Evolutionary conservation across 2,329 filamentous ascomycete species (phyloP), one percentile per base, ranked within the genome.

Genomic region (Aureobasidium namibiae): DNA sequence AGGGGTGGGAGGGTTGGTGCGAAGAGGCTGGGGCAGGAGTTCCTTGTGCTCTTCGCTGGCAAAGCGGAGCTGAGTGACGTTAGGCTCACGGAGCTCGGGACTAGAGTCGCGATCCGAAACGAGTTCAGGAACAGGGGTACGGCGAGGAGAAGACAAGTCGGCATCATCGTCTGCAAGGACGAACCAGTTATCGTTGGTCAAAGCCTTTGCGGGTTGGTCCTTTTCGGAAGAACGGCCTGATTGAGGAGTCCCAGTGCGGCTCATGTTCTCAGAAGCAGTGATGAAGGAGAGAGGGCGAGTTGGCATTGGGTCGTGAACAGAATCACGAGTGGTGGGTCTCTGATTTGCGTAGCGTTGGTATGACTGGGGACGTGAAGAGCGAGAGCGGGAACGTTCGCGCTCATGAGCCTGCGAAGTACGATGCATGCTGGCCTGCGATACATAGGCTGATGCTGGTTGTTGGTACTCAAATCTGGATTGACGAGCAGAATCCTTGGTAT

Each of bases 401-500:
- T 39, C 42, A 34, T 52, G 59, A 26, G 56, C 42, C 13, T 59
- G 48, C 1, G 59, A 33, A 4, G 46, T 31, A 4, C 65, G 68
- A 23, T 73, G 72, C 45, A 68, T 66, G 26, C 41, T 34, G 24
- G 53, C 49, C 8, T 38, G 56, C 6, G 57, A 50, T 4, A 44
- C 31, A 18, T 23, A 6, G 29, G 57, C 57, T 3, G 44, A 50
- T 3, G 44, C 3, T 7, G 26, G 45, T 46, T 81, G 75, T 63
- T 77, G 78, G 13, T 84, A 75, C 64, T 85, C 76, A 18, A 44
- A 59, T 7, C 54, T 36, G 29, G 57, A 62, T 38, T 69, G 65
- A 52, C 77, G 76, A 39, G 78, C 81, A 62, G 78, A 67, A 52
- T 74, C 72, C 9, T 79, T 77, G 9, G 76, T 81, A 57, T 78